Conservation (phyloP, 805 yeast species). For the Ogataea zsoltii region DNA sequence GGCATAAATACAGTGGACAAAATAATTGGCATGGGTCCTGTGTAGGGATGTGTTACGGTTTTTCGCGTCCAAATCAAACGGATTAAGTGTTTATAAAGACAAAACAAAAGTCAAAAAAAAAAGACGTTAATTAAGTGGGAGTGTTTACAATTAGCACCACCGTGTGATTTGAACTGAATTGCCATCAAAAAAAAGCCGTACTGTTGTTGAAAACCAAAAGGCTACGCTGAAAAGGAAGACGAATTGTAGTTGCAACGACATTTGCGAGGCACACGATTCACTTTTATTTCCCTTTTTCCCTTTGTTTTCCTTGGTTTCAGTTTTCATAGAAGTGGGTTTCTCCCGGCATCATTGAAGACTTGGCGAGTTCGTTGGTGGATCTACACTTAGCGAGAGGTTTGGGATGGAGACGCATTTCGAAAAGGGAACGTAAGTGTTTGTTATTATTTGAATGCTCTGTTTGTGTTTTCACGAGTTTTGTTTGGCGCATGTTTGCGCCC, state of each 20-base stretch:
- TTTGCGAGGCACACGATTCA: neutral
- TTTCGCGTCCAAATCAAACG: constrained; percentile 14
- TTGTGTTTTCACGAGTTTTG: neutral
- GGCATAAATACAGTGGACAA: neutral
- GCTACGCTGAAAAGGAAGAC: neutral
- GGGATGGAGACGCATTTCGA: constrained; percentile 36
- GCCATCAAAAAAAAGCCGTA: neutral
- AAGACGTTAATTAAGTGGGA: neutral
- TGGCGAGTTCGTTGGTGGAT: no score
- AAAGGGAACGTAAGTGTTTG: constrained; percentile 52
- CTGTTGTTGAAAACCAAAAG: neutral
- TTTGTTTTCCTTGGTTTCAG: constrained; percentile 2
- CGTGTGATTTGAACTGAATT: neutral
- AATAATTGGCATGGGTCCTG: neutral
- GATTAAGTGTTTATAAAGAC: constrained; percentile 4
- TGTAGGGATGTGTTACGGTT: constrained; percentile 2
- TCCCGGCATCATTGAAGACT: neutral
- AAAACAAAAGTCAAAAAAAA: neutral
- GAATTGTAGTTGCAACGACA: neutral
- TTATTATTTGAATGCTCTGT: no score
- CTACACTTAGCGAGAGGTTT: no score
- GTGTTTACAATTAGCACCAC: constrained; percentile 1
- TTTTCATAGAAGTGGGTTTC: neutral
- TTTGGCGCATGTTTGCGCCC: neutral
- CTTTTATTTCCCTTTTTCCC: neutral